Base-by-base conservation (phyloP, 106 monocot species). In the Dioscorea zingiberensis region DNA sequence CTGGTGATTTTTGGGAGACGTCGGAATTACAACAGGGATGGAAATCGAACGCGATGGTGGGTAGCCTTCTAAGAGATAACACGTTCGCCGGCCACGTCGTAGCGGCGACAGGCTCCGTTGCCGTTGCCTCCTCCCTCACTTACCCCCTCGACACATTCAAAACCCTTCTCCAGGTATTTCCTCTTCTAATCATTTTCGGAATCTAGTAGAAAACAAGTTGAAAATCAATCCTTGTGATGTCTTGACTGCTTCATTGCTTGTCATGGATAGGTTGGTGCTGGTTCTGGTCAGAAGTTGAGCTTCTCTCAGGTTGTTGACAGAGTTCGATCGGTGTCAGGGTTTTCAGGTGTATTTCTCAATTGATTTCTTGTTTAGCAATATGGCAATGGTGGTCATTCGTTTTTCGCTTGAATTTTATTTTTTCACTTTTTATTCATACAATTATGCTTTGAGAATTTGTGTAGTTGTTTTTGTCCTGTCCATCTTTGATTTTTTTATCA, bases 61-160 rank as follows among this genome's bases (percentile, higher is more conserved):
- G 77, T 18, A 68, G 72, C 11, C 55, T 84, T 60, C 76, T 67
- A 29, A 38, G 4, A 6, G 75, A 87, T 24, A 66, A 82, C 63
- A 47, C 70, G 60, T 76, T 98, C 38, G 84, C 80, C 14, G 81
- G 77, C 70, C 98, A 98, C 70, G 89, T 84, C 30, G 73, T 69
- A 23, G 80, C 77, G 2, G 92, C 76, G 6, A 73, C 65, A 3
- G 72, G 55, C 47, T 79, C 92, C 15, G 69, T 89, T 28, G 63
- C 73, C 21, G 46, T 77, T 22, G 79, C 89, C 19, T 71, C 81
- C 11, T 62, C 82, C 44, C 68, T 89, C 68, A 77, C 84, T 25
- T 82, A 98, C 27, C 92, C 98, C 10, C 72, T 98, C 22, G 98
- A 98, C 71, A 89, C 93, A 51, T 73, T 93, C 68, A 98, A 98